Conservation (phyloP, 1,139 yeast species). For the Taphrina deformans region DNA sequence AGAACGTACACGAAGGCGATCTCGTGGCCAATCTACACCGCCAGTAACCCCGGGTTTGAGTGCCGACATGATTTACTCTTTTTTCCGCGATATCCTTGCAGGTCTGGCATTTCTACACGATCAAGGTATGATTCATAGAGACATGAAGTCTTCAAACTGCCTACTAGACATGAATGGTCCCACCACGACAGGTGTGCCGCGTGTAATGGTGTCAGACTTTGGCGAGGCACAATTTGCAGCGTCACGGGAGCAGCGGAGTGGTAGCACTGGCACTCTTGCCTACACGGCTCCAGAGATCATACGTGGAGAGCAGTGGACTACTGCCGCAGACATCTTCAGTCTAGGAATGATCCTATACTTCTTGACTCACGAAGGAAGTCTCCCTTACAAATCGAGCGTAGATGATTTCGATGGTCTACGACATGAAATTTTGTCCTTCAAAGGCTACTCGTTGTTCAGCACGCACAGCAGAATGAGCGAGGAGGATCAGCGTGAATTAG, state of each 20-base stretch:
- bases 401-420: conserved; percentile 48
- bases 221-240: conserved; percentile 75
- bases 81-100: conserved; percentile 63
- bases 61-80: conserved; percentile 59
- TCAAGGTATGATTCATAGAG: conserved; percentile 78
- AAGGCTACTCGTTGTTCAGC: conserved; percentile 42
- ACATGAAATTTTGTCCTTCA: conserved; percentile 48
- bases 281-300: conserved; percentile 36
- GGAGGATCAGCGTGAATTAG: conserved; percentile 50
- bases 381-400: conserved; percentile 49
- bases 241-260: neutral
- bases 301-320: conserved; percentile 31
- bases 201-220: conserved; percentile 77
- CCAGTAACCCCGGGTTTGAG: conserved; percentile 8
- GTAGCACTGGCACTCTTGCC: conserved; percentile 41
- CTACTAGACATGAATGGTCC: conserved; percentile 46
- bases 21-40: conserved; percentile 5
- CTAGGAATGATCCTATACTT: conserved; percentile 77
- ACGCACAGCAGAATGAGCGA: conserved; percentile 41
- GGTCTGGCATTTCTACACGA: conserved; percentile 74
- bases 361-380: conserved; percentile 60
- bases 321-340: conserved; percentile 67
- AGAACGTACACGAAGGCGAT: conserved; percentile 33
- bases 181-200: conserved; percentile 52
- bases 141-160: conserved; percentile 85